These are phyloP conservation scores for Entomophthora muscae DNA, from an alignment of 371 early-diverging fungal genomes.

Conservation along the genomic window DNA sequence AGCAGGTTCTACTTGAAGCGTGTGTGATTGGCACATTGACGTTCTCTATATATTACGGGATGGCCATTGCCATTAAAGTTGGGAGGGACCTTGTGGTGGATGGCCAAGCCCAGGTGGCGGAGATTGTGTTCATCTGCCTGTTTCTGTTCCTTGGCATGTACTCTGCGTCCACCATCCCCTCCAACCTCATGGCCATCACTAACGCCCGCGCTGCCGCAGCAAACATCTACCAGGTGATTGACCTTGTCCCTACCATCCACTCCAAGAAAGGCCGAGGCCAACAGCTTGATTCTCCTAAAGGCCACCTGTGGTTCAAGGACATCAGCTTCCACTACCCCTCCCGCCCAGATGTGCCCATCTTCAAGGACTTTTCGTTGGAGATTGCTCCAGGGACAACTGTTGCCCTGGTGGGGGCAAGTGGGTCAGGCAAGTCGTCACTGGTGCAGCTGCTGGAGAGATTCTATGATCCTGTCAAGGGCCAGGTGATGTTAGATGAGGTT, in stretches of 20 bases:
- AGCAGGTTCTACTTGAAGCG: slow-evolving; percentile 23
- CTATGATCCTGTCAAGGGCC: slow-evolving; percentile 51
- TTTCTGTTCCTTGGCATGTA: slow-evolving; percentile 22
- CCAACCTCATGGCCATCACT: slow-evolving; percentile 29
- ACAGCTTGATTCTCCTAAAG: slow-evolving; percentile 21
- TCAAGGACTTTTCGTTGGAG: slow-evolving; percentile 33
- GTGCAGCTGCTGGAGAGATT: slow-evolving; percentile 76
- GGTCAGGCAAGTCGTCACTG: slow-evolving; percentile 80
- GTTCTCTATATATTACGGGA: slow-evolving; percentile 40
- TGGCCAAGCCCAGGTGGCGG: slow-evolving; percentile 21
- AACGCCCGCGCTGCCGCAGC: slow-evolving; percentile 38
- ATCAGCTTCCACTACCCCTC: slow-evolving; percentile 53
- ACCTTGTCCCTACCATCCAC: slow-evolving; percentile 39
- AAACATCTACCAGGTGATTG: slow-evolving; percentile 50
- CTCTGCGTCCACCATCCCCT: slow-evolving; percentile 25
- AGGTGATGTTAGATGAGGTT: slow-evolving; percentile 45
- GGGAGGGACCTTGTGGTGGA: slow-evolving; percentile 36
- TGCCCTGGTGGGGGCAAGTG: slow-evolving; percentile 66
- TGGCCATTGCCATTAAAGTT: slow-evolving; percentile 61
- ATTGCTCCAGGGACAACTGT: slow-evolving; percentile 54
- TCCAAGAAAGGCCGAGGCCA: slow-evolving; percentile 27
- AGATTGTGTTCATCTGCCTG: slow-evolving; percentile 47
- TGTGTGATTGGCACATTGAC: slow-evolving; percentile 41
- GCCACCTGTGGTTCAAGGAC: no score
- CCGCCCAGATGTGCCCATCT: slow-evolving; percentile 41